These are phyloP conservation scores for Phycomyces nitens DNA, from an alignment of 192 early-diverging fungal genomes.

Conservation along the genomic window DNA sequence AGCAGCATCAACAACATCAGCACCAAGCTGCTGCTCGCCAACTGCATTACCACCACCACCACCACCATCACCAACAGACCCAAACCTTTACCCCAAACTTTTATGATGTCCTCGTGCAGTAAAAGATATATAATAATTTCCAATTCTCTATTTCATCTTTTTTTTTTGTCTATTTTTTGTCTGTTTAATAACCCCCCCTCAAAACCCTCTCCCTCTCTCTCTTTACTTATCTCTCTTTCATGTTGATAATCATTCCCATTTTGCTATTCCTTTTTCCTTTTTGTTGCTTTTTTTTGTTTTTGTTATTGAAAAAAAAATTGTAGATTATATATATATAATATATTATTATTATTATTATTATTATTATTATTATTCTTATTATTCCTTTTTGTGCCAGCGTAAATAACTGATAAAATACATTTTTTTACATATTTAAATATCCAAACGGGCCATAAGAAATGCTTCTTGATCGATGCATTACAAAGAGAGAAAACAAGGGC, in stretches of 20 bases:
- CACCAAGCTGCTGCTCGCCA: not conserved
- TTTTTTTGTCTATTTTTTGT: slow-evolving; percentile 7
- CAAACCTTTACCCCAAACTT: slow-evolving; percentile 4
- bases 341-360: not conserved
- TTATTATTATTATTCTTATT: not conserved
- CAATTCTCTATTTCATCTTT: slow-evolving; percentile 1
- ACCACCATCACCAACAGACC: slow-evolving; percentile 1
- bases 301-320: slow-evolving; percentile 3
- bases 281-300: not conserved
- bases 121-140: not conserved
- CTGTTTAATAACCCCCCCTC: not conserved
- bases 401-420: not conserved
- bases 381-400: not conserved
- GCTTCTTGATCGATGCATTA: too few species aligned
- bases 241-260: not conserved
- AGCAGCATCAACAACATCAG: slow-evolving; percentile 1
- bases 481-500: too few species aligned
- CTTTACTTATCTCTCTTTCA: not conserved
- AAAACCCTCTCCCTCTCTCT: too few species aligned
- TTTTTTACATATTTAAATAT: slow-evolving; percentile 4
- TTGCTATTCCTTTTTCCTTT: not conserved
- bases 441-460: too few species aligned
- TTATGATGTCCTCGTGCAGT: slow-evolving; percentile 20
- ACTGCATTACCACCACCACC: not conserved
- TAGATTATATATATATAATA: slow-evolving; percentile 1